These are phyloP conservation scores for Picochlorum sp. DNA, from an alignment of 139 green algal species.

Conservation along the genomic window DNA sequence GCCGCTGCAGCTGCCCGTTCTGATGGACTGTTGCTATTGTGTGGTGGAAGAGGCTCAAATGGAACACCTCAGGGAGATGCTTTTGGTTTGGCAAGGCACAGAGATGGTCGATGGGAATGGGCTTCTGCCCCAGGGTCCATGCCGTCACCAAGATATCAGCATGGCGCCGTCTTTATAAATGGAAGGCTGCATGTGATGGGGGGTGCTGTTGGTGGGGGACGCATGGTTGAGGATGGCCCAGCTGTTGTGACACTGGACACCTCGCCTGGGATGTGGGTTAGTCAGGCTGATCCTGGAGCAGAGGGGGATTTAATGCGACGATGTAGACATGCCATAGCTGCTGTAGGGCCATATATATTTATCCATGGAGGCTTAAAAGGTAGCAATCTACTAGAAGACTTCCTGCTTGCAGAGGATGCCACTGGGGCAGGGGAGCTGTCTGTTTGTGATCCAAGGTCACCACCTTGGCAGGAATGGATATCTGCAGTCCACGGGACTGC, in stretches of 20 bases:
- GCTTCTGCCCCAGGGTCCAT: constrained; percentile 86
- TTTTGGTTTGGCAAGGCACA: constrained; percentile 90
- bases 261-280: constrained; percentile 38
- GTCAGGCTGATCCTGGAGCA: not conserved
- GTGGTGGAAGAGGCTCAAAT: constrained; percentile 74
- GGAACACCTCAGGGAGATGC: constrained; percentile 80
- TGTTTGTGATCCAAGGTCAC: constrained; percentile 67
- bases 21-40: constrained; percentile 95
- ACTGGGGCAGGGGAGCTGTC: constrained; percentile 59
- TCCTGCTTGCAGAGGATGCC: constrained; percentile 62
- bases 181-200: constrained; percentile 89
- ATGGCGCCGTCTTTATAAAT: constrained; percentile 90
- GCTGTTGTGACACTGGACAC: constrained; percentile 86
- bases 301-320: constrained; percentile 20
- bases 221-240: constrained; percentile 83
- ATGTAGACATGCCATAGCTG: constrained; percentile 75
- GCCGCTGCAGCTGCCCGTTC: constrained; percentile 76
- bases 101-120: constrained; percentile 98
- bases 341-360: constrained; percentile 85
- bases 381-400: constrained; percentile 74
- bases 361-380: constrained; percentile 86
- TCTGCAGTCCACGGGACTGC: constrained; percentile 52
- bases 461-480: constrained; percentile 67
- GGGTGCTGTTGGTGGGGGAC: constrained; percentile 85
- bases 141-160: constrained; percentile 88